These are phyloP conservation scores for Termitomyces sp. DNA, from an alignment of 768 basidiomycete genomes.

Conservation along the genomic window DNA sequence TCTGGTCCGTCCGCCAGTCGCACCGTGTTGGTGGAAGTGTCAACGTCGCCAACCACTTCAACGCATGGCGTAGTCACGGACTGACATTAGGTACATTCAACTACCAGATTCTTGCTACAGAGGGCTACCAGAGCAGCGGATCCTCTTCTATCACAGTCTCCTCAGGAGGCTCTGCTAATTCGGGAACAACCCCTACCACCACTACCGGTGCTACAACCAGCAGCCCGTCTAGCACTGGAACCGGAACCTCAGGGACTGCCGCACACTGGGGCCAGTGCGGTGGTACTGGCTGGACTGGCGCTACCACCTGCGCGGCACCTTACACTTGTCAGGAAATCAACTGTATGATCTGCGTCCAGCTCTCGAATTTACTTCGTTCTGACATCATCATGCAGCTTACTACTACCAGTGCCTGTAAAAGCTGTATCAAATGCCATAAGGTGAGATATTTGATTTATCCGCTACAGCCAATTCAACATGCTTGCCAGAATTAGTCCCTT, in stretches of 20 bases:
- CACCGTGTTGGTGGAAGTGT: conserved; percentile 33
- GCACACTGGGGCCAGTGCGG: conserved; percentile 1
- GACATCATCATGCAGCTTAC: neutral
- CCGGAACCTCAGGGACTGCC: neutral
- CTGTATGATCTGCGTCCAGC: neutral
- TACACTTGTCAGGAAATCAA: neutral
- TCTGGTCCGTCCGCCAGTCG: conserved; percentile 39
- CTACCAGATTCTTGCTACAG: conserved; percentile 47
- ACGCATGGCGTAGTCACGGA: conserved; percentile 36
- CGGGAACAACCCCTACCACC: neutral
- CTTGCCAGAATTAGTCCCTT: neutral
- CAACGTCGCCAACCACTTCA: conserved; percentile 37
- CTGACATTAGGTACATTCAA: conserved; percentile 36
- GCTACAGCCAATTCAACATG: neutral
- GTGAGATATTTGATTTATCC: neutral
- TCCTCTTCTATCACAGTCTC: conserved; percentile 16
- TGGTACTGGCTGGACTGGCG: neutral
- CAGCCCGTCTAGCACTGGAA: neutral
- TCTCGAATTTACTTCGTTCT: neutral
- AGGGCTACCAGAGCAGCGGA: conserved; percentile 41
- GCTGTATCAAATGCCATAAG: neutral
- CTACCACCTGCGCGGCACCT: neutral
- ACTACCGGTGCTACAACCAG: neutral
- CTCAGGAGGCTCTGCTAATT: neutral
- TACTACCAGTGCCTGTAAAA: neutral